Percentiles rank a stretch among this genome's conserved stretches.
These are phyloP conservation scores for Seminavis robusta DNA, from an alignment of 108 stramenopile genomes.

Conservation along the genomic window DNA sequence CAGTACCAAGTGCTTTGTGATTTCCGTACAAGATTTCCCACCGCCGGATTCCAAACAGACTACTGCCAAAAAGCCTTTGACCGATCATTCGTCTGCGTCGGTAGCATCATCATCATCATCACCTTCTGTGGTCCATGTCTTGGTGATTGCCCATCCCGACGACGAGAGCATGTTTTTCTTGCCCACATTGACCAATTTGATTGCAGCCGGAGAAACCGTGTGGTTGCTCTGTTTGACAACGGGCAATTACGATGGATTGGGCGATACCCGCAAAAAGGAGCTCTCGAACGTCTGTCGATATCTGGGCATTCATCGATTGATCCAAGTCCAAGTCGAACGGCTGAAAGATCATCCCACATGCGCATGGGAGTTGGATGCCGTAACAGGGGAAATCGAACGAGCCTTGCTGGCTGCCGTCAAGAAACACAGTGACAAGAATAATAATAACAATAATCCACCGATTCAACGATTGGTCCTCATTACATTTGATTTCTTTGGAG, in stretches of 20 bases:
- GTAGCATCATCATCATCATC: no score
- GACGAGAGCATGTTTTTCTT: constrained; percentile 83
- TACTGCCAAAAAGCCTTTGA: no score
- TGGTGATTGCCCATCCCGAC: constrained; percentile 55
- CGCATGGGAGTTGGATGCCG: constrained; percentile 16
- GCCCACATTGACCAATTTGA: constrained; percentile 48
- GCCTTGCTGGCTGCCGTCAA: constrained; percentile 5
- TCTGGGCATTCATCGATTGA: constrained; percentile 25
- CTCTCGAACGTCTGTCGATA: constrained; percentile 35
- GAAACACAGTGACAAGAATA: constrained; percentile 8
- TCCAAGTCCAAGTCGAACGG: background rate
- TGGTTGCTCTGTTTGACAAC: constrained; percentile 76
- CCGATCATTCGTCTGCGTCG: no score
- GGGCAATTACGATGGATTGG: constrained; percentile 77
- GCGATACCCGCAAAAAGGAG: constrained; percentile 54
- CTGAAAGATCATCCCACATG: constrained; percentile 32
- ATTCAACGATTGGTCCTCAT: constrained; percentile 31
- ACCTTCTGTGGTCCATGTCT: constrained; percentile 30
- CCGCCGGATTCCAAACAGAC: no score
- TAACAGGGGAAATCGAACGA: constrained; percentile 8
- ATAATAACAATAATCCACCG: constrained; percentile 2
- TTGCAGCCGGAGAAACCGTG: constrained; percentile 13
- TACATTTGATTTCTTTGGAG: constrained; percentile 73
- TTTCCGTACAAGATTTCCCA: no score
- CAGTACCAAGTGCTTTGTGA: no score